Evolutionary conservation across 495 filamentous ascomycete genomes (phyloP), one percentile per base, ranked within the genome.

Genomic region (Chaetomium cochliodes): DNA sequence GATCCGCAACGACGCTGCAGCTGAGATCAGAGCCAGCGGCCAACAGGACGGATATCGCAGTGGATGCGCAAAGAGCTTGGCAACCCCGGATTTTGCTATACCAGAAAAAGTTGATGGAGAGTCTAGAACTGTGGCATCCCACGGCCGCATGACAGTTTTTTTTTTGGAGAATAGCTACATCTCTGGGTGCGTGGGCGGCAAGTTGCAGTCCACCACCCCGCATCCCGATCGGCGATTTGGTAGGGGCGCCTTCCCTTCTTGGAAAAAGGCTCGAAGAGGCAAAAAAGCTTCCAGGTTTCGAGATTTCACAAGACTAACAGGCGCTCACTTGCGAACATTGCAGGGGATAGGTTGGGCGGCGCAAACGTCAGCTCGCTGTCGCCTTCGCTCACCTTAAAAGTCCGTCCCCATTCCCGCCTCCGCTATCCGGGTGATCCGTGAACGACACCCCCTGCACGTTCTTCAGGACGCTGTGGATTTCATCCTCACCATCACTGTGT

Each of bases 1-100:
- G 64, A 55, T 60, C 58, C 64, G 58, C 58, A 60, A 53, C 50
- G 5, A 16, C 51, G 56, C 63, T 62, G 64, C 59, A 66, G 64
- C 59, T 52, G 46, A 28, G 59, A 61, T 66, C 58, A 30, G 20
- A 37, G 33, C 33, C 33, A 12, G 33, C 33, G 33, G 28, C 46
- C 58, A 52, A 51, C 59, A 58, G 18, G 28, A 44, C 37, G 54
- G 47, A 37, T 16, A 47, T 56, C 39, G 22, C 20, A 25, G 60
- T 56, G 53, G 60, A 63, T 62, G 60, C 18, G 49, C 62, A 6
- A 30, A n/a, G 41, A 44, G 47, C 65, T 67, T 67, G 61, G 65
- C 65, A 63, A 39, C 55, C 65, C 61, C 61, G 37, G 60, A 60
- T 60, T 64, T 26, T 58, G 55, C 63, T 41, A 55, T 53, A 8